These are phyloP conservation scores for Pisolithus tinctorius DNA, from an alignment of 768 basidiomycete genomes.

Conservation along the genomic window DNA sequence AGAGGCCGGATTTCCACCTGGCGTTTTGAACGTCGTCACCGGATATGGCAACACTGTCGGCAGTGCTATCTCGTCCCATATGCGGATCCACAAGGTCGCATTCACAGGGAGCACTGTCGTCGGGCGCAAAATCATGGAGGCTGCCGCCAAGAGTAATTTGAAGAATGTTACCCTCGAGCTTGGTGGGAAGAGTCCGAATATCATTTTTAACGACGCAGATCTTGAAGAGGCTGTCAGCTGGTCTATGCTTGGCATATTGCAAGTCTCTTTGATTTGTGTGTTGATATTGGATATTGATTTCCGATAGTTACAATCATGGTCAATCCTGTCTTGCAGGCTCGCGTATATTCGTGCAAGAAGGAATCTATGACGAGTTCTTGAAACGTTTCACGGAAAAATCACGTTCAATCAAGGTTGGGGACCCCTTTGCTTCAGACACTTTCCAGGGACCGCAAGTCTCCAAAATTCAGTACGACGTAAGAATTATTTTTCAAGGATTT, in stretches of 20 bases:
- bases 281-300: too few relatives aligned
- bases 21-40: too few relatives aligned
- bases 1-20: too few relatives aligned
- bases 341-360: constrained; percentile 50
- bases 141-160: too few relatives aligned
- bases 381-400: too few relatives aligned
- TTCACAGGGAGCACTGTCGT: constrained; percentile 24
- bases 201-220: constrained; percentile 72
- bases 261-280: neutral
- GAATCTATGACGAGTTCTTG: constrained; percentile 40
- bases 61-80: too few relatives aligned
- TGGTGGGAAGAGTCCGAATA: constrained; percentile 67
- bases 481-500: constrained; percentile 22
- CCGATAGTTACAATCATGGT: constrained; percentile 24
- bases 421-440: too few relatives aligned
- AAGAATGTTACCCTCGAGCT: constrained; percentile 50
- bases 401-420: too few relatives aligned
- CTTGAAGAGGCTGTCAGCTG: constrained; percentile 65
- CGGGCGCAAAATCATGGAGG: constrained; percentile 15
- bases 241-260: constrained; percentile 64
- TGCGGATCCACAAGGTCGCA: too few relatives aligned
- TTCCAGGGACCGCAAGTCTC: too few relatives aligned
- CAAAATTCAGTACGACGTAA: too few relatives aligned
- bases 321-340: constrained; percentile 44
- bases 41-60: too few relatives aligned